Base-by-base conservation (phyloP, 139 green algal genomes). In the Auxenochlorella pyrenoidosa region DNA sequence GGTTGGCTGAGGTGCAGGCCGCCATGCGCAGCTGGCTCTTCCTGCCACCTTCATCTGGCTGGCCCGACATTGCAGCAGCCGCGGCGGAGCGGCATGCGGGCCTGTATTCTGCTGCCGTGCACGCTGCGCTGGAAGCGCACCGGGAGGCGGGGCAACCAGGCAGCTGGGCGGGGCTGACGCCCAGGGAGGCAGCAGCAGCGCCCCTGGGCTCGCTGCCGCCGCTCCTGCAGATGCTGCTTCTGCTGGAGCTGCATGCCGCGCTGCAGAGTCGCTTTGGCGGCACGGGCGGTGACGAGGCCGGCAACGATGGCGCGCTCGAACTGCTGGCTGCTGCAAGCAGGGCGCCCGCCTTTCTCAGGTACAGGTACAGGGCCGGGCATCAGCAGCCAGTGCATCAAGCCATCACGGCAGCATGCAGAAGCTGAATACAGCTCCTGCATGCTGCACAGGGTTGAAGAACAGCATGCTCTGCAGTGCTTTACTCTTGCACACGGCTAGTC, bases 11-110 rank as follows among this genome's bases (percentile, higher is more conserved):
- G 15, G 19, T 86, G 65, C 65, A 47, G 5, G 18, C 32, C n/a
- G 16, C 15, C 22, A 34, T 79, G 32, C 26, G 43, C 43, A 44
- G 43, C 66, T 86, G 82, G 82, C 82, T 86, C 43, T 86, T 66
- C 43, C 82, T 86, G 65, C 32, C 40, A 0, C 66, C 65, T 19
- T 51, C 43, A 1, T 43, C 82, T 1, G 18, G 65, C 4, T 86
- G 82, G 82, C 24, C 43, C 13, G 66, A 79, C 8, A 18, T 86
- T 3, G 66, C 70, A 6, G 43, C 44, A 22, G 41, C 66, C 3
- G 82, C 65, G 19, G 82, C 66, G 5, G 65, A 86, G 66, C 65
- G 82, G 32, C 82, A 86, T 5, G n/a, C 43, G n/a, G 32, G 19
- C 10, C 66, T 79, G 10, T 78, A 79, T 22, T 19, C 40, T 8